Evolutionary conservation across 768 basidiomycete genomes (phyloP).

Genomic region (Ephemerocybe angulata): DNA sequence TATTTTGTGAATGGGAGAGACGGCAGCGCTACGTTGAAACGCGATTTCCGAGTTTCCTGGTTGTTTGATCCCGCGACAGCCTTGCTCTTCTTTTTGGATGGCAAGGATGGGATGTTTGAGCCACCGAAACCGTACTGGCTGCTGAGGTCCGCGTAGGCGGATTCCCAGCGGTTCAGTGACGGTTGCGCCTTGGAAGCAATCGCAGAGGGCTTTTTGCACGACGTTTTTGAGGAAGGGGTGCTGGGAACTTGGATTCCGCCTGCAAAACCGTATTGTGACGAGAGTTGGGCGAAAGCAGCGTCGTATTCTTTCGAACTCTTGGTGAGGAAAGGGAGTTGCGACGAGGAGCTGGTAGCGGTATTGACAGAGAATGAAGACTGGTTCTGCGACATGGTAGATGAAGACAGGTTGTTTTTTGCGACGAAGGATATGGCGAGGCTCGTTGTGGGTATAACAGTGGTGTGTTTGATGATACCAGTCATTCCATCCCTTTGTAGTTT

Average conservation of each 20-base stretch:
- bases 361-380: not conserved
- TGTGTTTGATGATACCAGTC: too few relatives aligned
- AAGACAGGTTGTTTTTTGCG: not conserved
- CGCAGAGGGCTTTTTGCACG: not conserved
- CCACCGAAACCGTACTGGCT: not conserved
- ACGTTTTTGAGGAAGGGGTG: not conserved
- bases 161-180: not conserved
- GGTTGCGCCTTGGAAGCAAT: not conserved
- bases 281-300: not conserved
- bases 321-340: not conserved
- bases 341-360: not conserved
- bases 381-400: not conserved
- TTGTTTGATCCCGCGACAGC: not conserved
- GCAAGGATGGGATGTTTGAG: not conserved
- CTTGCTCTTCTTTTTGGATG: not conserved
- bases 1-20: not conserved
- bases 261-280: constrained; percentile 1
- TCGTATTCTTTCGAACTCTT: not conserved
- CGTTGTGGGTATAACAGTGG: too few relatives aligned
- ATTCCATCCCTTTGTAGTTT: too few relatives aligned
- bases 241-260: not conserved
- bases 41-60: not conserved
- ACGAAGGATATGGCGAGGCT: not conserved
- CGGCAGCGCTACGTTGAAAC: not conserved
- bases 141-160: not conserved